Evolutionary conservation across 169 alveolate species (phyloP).

Genomic region (Cryptosporidium meleagridis): DNA sequence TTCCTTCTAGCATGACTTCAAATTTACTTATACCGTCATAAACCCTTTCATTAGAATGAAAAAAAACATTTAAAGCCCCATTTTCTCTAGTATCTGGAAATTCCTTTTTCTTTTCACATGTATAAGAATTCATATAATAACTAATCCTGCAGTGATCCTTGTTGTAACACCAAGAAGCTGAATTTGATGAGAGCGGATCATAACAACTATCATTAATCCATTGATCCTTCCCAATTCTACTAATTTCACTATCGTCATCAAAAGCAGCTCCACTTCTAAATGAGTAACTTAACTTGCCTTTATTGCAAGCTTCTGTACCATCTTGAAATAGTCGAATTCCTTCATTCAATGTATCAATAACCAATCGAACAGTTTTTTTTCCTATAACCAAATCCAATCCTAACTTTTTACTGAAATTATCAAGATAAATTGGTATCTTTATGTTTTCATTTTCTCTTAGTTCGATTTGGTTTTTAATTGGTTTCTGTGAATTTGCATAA

Average conservation of each 20-base stretch:
- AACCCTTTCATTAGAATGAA: slow-evolving; percentile 8
- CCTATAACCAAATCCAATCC: slow-evolving; percentile 43
- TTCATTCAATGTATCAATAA: slow-evolving; percentile 49
- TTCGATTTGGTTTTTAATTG: background rate
- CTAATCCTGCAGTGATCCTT: slow-evolving; percentile 21
- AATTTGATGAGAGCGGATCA: slow-evolving; percentile 20
- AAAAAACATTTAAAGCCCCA: background rate
- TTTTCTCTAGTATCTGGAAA: slow-evolving; percentile 22
- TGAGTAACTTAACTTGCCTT: background rate
- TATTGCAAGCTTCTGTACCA: slow-evolving; percentile 53
- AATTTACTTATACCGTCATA: slow-evolving; percentile 44
- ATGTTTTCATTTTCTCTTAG: background rate
- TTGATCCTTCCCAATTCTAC: background rate
- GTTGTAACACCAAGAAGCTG: slow-evolving; percentile 60
- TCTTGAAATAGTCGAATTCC: slow-evolving; percentile 63
- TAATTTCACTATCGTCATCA: background rate
- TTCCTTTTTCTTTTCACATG: slow-evolving; percentile 17
- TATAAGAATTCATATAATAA: background rate
- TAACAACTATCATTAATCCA: background rate
- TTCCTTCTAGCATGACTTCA: slow-evolving; percentile 43
- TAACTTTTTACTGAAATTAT: slow-evolving; percentile 11
- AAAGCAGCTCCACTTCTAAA: background rate
- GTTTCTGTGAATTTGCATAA: background rate
- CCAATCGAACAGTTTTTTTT: slow-evolving; percentile 7
- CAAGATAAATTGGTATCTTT: background rate